phyloP scores from a whole-genome alignment of 2,329 filamentous ascomycete species.

The Alternaria viburni region DNA sequence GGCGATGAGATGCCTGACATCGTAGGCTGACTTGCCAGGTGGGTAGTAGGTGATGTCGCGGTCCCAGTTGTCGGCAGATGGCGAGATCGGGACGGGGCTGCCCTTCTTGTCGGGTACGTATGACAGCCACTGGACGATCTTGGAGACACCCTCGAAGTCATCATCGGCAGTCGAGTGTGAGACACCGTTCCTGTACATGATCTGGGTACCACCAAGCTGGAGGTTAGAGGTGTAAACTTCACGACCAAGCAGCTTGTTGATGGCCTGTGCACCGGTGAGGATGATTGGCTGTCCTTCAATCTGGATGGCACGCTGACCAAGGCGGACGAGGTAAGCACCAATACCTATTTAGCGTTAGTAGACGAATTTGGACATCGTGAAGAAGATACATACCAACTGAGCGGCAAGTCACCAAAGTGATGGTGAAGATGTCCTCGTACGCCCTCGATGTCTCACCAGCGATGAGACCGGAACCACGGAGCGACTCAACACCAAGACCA shows the following conservation, averaged over 20 bases:
- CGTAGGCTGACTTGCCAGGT: constrained; percentile 83
- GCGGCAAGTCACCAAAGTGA: constrained; percentile 95
- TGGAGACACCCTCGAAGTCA: constrained; percentile 96
- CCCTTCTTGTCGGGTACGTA: constrained; percentile 96
- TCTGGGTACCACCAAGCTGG: constrained; percentile 99
- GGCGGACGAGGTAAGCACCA: constrained; percentile 96
- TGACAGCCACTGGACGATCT: constrained; percentile 98
- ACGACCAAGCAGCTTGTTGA: constrained; percentile 97
- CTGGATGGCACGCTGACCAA: constrained; percentile 97
- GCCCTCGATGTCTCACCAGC: constrained; percentile 95
- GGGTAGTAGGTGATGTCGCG: constrained; percentile 85
- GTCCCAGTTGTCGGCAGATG: constrained; percentile 86
- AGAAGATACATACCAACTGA: constrained; percentile 74
- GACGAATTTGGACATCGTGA: not conserved
- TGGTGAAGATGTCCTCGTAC: constrained; percentile 98
- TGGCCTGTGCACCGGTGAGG: constrained; percentile 91
- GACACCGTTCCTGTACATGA: constrained; percentile 99
- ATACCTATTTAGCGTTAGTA: constrained; percentile 69
- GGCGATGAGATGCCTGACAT: constrained; percentile 90
- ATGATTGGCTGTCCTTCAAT: constrained; percentile 99
- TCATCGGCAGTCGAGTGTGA: constrained; percentile 98
- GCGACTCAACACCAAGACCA: constrained; percentile 94
- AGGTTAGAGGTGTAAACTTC: constrained; percentile 99
- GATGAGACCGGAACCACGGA: constrained; percentile 96
- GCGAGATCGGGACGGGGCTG: constrained; percentile 89